Conservation (phyloP, 495 filamentous ascomycete species). For the Annulohypoxylon nitens region DNA sequence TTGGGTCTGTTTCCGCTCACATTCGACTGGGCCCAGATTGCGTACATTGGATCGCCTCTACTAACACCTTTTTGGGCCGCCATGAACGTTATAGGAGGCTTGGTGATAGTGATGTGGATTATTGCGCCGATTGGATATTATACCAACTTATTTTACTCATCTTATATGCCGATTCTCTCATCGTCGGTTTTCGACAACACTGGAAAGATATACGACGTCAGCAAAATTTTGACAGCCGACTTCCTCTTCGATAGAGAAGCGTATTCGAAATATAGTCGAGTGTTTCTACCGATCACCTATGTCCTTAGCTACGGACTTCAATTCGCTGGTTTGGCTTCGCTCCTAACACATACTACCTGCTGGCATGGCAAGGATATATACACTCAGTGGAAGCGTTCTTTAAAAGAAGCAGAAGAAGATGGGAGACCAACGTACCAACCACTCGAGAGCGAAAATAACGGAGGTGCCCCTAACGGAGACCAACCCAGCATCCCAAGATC, state of each 20-base stretch:
- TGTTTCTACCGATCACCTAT: conserved; percentile 87
- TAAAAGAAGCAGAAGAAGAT: conserved; percentile 62
- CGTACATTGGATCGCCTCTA: conserved; percentile 89
- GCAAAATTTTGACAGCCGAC: conserved; percentile 76
- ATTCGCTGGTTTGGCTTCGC: conserved; percentile 80
- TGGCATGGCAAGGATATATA: conserved; percentile 84
- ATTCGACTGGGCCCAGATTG: conserved; percentile 94
- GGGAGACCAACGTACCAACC: conserved; percentile 61
- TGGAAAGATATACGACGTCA: conserved; percentile 80
- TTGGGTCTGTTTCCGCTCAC: conserved; percentile 88
- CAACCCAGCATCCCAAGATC: conserved; percentile 46
- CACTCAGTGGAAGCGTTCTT: conserved; percentile 71
- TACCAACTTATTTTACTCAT: conserved; percentile 78
- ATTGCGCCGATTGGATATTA: conserved; percentile 87
- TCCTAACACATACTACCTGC: conserved; percentile 76
- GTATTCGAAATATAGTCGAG: conserved; percentile 80
- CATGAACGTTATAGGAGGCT: conserved; percentile 85
- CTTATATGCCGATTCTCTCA: conserved; percentile 85
- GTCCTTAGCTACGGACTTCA: conserved; percentile 83
- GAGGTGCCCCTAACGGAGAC: conserved; percentile 27
- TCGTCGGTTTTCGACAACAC: conserved; percentile 85
- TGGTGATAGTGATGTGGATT: conserved; percentile 91
- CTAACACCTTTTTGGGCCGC: conserved; percentile 93
- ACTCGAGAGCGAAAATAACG: conserved; percentile 48
- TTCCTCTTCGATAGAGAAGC: conserved; percentile 78